These are phyloP conservation scores for Oenanthe javanica DNA, from an alignment of 140 eudicot genomes.

Conservation along the genomic window DNA sequence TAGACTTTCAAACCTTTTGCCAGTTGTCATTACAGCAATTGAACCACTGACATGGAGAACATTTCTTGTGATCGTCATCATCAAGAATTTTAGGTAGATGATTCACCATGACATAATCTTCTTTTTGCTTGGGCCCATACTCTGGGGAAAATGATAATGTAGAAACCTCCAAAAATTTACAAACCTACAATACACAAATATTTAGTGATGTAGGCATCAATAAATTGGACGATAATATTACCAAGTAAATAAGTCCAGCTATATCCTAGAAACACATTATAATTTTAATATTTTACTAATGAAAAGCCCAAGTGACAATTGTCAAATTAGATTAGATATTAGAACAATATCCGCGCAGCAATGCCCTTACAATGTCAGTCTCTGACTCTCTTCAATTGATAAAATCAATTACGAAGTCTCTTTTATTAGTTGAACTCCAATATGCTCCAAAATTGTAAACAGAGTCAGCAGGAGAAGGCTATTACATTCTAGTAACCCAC, in stretches of 20 bases:
- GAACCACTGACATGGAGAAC: constrained; percentile 62
- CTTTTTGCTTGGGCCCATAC: constrained; percentile 94
- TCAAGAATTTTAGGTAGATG: constrained; percentile 61
- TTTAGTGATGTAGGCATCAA: neutral
- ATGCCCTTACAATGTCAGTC: neutral
- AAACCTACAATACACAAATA: constrained; percentile 44
- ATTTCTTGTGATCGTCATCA: constrained; percentile 39
- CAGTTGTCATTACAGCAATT: constrained; percentile 93
- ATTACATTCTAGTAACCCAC: neutral
- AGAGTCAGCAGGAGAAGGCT: neutral
- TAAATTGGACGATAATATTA: neutral
- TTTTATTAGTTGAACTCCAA: neutral
- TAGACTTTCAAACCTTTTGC: constrained; percentile 65
- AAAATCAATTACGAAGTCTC: no score
- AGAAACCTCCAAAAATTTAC: constrained; percentile 93
- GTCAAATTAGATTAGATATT: neutral
- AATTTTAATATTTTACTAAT: neutral
- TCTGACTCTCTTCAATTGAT: neutral
- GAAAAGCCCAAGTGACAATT: neutral
- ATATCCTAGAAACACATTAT: neutral
- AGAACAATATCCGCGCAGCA: neutral
- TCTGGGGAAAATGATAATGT: constrained; percentile 83
- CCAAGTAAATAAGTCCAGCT: neutral
- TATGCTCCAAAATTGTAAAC: neutral
- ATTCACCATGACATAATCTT: constrained; percentile 80